phyloP scores from a whole-genome alignment of 306 rosid genomes.

The Canavalia ensiformis region DNA sequence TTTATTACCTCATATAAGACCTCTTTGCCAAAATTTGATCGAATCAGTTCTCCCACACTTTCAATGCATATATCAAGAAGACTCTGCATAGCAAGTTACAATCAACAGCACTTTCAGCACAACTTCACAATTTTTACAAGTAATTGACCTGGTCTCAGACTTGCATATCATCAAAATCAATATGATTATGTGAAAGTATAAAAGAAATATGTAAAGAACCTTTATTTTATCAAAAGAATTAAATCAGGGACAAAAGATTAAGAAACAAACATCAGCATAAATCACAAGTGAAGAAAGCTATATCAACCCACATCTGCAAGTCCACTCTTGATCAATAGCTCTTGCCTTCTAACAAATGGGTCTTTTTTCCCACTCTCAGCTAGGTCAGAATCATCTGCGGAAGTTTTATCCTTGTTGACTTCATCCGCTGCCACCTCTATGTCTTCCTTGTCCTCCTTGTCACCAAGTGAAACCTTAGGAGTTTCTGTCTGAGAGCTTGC shows the following conservation, averaged over 20 bases:
- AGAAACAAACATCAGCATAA: slow-evolving; percentile 21
- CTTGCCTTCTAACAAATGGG: slow-evolving; percentile 86
- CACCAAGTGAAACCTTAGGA: slow-evolving; percentile 54
- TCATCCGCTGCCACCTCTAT: slow-evolving; percentile 48
- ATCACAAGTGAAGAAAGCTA: slow-evolving; percentile 37
- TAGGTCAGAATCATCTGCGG: slow-evolving; percentile 53
- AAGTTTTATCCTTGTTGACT: slow-evolving; percentile 51
- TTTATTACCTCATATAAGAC: slow-evolving; percentile 82
- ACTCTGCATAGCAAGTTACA: slow-evolving; percentile 63
- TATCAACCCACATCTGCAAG: slow-evolving; percentile 85
- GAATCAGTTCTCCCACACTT: slow-evolving; percentile 72
- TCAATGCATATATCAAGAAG: slow-evolving; percentile 77
- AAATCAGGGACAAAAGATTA: slow-evolving; percentile 18
- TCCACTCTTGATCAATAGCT: slow-evolving; percentile 89
- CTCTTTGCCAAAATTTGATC: slow-evolving; percentile 92
- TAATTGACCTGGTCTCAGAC: slow-evolving; percentile 25
- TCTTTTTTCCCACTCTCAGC: slow-evolving; percentile 94
- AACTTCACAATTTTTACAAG: slow-evolving; percentile 38
- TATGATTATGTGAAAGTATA: slow-evolving; percentile 16
- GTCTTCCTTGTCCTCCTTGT: slow-evolving; percentile 59
- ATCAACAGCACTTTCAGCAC: slow-evolving; percentile 37
- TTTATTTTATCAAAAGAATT: background rate
- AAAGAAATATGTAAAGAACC: slow-evolving; percentile 6
- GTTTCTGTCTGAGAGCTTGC: slow-evolving; percentile 50
- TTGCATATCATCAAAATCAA: slow-evolving; percentile 37